A percentile compares a stretch with the other conserved stretches of the same genome.
phyloP scores from a whole-genome alignment of 2,329 filamentous ascomycete genomes.

The Epichloe bromicola region DNA sequence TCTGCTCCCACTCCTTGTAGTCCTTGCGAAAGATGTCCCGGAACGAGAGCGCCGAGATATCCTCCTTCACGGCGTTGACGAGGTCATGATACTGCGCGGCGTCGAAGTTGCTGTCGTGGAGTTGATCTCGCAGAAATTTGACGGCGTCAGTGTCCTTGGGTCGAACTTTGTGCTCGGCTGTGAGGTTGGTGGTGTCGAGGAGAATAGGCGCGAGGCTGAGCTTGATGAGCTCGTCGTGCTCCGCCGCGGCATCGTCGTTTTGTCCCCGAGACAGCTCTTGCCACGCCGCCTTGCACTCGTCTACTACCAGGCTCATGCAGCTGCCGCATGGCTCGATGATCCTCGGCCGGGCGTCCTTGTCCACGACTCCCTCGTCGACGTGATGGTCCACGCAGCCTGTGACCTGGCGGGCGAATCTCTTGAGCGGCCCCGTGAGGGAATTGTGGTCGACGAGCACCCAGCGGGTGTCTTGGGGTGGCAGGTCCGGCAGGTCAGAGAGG shows the following conservation, averaged over 20 bases:
- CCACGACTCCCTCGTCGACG: constrained; percentile 51
- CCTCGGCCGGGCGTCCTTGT: constrained; percentile 35
- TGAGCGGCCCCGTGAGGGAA: constrained; percentile 48
- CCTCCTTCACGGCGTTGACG: constrained; percentile 51
- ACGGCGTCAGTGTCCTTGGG: constrained; percentile 46
- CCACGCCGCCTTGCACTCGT: constrained; percentile 46
- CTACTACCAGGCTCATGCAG: constrained; percentile 57
- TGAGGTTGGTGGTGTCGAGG: constrained; percentile 58
- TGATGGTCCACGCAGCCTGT: constrained; percentile 68
- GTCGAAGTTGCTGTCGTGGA: constrained; percentile 33
- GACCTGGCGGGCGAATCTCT: constrained; percentile 38
- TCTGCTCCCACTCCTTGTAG: constrained; percentile 66
- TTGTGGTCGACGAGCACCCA: constrained; percentile 80
- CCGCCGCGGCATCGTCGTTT: neutral
- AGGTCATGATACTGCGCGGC: constrained; percentile 43
- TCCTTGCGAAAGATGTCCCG: constrained; percentile 66
- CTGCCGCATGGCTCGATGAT: constrained; percentile 57
- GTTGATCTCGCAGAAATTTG: constrained; percentile 40
- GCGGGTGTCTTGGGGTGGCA: constrained; percentile 42
- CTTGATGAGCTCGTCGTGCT: constrained; percentile 48
- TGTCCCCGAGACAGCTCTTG: constrained; percentile 27
- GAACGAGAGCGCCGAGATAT: constrained; percentile 47
- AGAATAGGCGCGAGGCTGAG: constrained; percentile 59
- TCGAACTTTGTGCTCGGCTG: constrained; percentile 50
- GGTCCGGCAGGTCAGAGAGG: constrained; percentile 33